These are phyloP conservation scores for Avena eriantha DNA, from an alignment of 176 grass and related monocot species.

Conservation along the genomic window DNA sequence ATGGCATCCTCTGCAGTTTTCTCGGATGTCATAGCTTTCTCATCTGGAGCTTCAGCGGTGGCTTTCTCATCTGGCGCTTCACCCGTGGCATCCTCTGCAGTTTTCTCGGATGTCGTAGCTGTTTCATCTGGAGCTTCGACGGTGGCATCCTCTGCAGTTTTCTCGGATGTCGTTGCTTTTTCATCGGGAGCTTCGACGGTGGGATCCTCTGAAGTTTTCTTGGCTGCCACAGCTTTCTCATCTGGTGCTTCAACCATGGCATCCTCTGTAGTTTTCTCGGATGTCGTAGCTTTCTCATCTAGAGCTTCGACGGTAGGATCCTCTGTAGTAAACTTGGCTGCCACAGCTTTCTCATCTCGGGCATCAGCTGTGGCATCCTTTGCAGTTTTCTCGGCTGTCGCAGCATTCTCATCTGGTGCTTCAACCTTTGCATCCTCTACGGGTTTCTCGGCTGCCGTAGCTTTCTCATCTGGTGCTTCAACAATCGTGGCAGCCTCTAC, in stretches of 20 bases:
- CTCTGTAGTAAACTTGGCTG: not conserved
- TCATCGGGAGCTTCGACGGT: not conserved
- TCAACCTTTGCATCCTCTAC: constrained; percentile 9
- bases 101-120: not conserved
- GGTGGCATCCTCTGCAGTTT: not conserved
- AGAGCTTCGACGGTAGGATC: not conserved
- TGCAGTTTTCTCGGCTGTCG: not conserved
- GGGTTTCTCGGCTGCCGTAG: not conserved
- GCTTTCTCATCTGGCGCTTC: constrained; percentile 24
- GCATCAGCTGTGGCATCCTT: constrained; percentile 7
- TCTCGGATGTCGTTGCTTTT: not conserved
- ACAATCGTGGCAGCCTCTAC: too few species aligned
- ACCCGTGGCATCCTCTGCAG: not conserved
- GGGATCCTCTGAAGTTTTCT: not conserved
- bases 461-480: too few species aligned
- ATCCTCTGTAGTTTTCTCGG: not conserved
- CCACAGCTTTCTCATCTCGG: not conserved
- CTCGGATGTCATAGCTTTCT: not conserved
- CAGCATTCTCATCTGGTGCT: constrained; percentile 10
- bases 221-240: not conserved
- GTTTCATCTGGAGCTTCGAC: not conserved
- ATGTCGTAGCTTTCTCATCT: not conserved
- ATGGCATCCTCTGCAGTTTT: not conserved
- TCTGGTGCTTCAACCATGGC: not conserved
- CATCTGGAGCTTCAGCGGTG: not conserved